These are phyloP conservation scores for Candida sp. DNA, from an alignment of 1,139 yeast genomes.

Conservation along the genomic window DNA sequence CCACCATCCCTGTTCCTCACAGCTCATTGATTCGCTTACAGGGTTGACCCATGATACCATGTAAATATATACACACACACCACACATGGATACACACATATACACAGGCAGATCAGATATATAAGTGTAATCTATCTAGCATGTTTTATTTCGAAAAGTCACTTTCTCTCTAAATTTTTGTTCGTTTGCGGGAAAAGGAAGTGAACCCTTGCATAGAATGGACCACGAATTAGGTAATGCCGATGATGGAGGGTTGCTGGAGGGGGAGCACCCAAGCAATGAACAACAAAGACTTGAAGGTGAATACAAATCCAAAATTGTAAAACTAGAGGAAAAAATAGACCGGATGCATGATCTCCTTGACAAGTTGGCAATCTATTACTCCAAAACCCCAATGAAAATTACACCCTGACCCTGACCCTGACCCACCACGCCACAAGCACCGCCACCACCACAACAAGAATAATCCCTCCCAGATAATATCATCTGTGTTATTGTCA, in stretches of 20 bases:
- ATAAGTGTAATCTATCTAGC: neutral
- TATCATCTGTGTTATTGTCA: too few species aligned
- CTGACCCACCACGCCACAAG: too few species aligned
- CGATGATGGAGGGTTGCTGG: neutral
- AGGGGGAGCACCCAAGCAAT: neutral
- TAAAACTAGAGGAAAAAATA: slow-evolving; percentile 4
- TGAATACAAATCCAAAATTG: neutral
- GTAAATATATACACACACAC: neutral
- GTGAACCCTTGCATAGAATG: neutral
- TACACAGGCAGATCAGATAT: neutral
- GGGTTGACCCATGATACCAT: neutral
- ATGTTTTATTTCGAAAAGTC: neutral
- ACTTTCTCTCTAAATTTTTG: neutral
- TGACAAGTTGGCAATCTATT: neutral
- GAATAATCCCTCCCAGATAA: too few species aligned
- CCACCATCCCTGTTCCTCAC: neutral
- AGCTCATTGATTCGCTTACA: neutral
- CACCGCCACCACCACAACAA: too few species aligned
- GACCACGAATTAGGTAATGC: neutral
- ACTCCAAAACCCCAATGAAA: neutral
- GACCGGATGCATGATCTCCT: slow-evolving; percentile 2
- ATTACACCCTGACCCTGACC: neutral
- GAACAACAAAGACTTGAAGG: slow-evolving; percentile 4
- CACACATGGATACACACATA: neutral
- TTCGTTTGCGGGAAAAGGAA: neutral